Base-by-base conservation (phyloP, 2,329 filamentous ascomycete genomes). In the Ophidiomyces ophidiicola region DNA sequence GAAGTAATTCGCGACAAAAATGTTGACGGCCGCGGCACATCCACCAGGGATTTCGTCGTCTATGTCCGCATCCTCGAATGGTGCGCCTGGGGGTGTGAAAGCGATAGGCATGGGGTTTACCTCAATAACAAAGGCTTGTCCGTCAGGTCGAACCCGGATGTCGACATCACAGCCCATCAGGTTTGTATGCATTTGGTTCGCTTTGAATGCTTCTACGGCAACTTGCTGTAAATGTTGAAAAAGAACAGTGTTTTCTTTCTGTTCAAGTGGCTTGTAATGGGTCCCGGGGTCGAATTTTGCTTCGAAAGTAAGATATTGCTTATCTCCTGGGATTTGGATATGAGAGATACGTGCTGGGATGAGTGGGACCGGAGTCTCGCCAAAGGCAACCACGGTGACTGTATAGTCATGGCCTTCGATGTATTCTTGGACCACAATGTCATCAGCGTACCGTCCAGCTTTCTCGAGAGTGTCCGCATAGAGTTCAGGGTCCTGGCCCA, bases 371-470 rank as follows among this genome's bases (percentile, higher is more conserved):
- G 47, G 35, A 18, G 23, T 42, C 15, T 47, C 42, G 5, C 50
- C 49, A 31, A 51, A 42, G 8, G 46, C 47, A 18, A 53, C 46
- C 1, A 53, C 46, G 5, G 40, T 40, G 0, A 51, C 47, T 0
- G 40, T 43, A 36, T 47, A 48, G 25, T 53, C 50, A 18, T 42
- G 25, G 4, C 50, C 50, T 1, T 37, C 36, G 25, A 52, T 47
- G 23, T 43, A 50, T 31, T 52, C 48, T 28, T 52, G 49, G 18
- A 50, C 43, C 14, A 52, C 48, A 29, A 50, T 44, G 33, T 50
- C 47, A 19, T 44, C 39, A 19, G 25, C 33, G 6, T 40, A 6
- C 11, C 15, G 18, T 17, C 37, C 37, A 2, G 26, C 14, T 17
- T 39, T 18, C 14, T 42, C 43, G 15, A 36, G 39, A 24, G 39